A percentile compares a stretch with the other conserved stretches of the same genome.
Conservation (phyloP, 139 green algal species). For the Pleodorina starrii region DNA sequence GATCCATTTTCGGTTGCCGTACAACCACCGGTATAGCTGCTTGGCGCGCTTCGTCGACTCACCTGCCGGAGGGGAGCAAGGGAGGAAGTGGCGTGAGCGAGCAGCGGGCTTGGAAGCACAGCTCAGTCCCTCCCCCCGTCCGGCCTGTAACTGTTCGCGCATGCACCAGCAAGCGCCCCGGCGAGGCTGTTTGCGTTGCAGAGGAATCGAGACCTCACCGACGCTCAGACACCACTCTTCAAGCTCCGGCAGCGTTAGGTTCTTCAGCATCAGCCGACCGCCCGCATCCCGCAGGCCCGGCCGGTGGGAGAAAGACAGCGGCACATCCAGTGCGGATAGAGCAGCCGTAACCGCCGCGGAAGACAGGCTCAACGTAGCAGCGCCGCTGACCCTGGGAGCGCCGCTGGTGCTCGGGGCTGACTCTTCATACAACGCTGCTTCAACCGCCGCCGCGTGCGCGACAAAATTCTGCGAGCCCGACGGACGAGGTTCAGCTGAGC, state of each 20-base stretch:
- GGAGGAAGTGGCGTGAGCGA: background rate
- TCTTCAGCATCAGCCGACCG: conserved; percentile 75
- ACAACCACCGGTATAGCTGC: conserved; percentile 87
- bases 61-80: background rate
- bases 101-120: no score
- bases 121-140: no score
- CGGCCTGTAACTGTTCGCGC: no score
- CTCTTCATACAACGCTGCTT: no score
- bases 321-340: background rate
- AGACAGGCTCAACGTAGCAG: no score
- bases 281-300: conserved; percentile 52
- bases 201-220: conserved; percentile 47
- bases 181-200: no score
- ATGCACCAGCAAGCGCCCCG: no score
- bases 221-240: conserved; percentile 73
- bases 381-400: background rate
- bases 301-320: conserved; percentile 40
- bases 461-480: no score
- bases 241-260: conserved; percentile 75
- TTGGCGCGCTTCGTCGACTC: conserved; percentile 57
- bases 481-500: no score
- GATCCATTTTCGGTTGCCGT: conserved; percentile 73
- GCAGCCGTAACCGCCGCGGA: background rate
- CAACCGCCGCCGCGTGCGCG: no score
- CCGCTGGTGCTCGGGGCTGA: no score